phyloP scores from a whole-genome alignment of 257 asterid genomes.

The Apocynum venetum region DNA sequence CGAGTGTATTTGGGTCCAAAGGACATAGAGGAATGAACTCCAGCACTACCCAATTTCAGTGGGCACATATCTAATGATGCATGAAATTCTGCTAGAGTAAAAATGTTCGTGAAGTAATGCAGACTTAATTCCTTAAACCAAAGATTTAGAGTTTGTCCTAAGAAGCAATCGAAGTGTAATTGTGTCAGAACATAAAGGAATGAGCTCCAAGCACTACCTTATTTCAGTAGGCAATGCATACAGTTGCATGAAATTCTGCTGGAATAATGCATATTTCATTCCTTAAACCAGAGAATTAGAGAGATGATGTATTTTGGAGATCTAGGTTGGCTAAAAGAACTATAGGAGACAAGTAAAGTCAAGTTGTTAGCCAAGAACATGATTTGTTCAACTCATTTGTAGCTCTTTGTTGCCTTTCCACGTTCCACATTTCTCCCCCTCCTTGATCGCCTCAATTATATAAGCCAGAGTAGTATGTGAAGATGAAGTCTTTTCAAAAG shows the following conservation, averaged over 20 bases:
- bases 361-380: background rate
- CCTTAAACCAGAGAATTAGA: background rate
- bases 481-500: background rate
- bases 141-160: background rate
- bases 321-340: background rate
- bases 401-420: constrained; percentile 1
- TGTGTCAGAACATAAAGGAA: background rate
- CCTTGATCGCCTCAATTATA: background rate
- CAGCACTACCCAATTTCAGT: background rate
- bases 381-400: background rate
- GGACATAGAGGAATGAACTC: background rate
- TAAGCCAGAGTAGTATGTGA: background rate
- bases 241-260: too few relatives aligned
- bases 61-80: too few relatives aligned
- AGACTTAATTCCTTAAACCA: background rate
- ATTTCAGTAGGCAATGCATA: background rate
- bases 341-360: background rate
- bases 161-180: background rate
- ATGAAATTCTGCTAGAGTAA: too few relatives aligned
- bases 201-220: background rate
- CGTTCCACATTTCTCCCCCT: background rate
- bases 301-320: background rate
- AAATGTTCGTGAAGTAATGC: background rate
- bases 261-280: background rate
- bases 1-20: background rate